Conservation (phyloP, 768 basidiomycete genomes). For the Chalciporus chontae region DNA sequence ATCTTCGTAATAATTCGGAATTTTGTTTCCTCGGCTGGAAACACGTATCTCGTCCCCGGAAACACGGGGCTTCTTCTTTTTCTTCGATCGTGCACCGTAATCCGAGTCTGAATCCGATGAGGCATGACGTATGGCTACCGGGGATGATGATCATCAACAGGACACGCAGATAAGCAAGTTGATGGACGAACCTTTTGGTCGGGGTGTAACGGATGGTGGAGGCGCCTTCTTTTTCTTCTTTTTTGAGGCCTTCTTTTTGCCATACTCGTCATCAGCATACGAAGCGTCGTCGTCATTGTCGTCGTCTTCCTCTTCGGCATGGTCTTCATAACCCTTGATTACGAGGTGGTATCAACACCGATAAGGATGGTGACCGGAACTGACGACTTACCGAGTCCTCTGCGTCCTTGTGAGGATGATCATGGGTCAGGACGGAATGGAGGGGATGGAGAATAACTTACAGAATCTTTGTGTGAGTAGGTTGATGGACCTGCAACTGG, state of each 20-base stretch:
- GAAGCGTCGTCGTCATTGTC: slow-evolving; percentile 70
- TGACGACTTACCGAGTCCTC: slow-evolving; percentile 31
- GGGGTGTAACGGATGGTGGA: slow-evolving; percentile 41
- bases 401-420: slow-evolving; percentile 17
- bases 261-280: slow-evolving; percentile 76
- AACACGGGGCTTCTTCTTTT: slow-evolving; percentile 65
- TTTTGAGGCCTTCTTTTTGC: slow-evolving; percentile 61
- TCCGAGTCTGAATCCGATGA: slow-evolving; percentile 83
- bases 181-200: slow-evolving; percentile 53
- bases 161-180: slow-evolving; percentile 5
- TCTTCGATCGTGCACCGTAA: slow-evolving; percentile 82
- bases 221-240: slow-evolving; percentile 59
- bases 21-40: slow-evolving; percentile 67
- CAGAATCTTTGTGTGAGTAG: slow-evolving; percentile 57
- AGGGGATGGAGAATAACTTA: slow-evolving; percentile 34
- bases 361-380: slow-evolving; percentile 9
- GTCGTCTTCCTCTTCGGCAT: slow-evolving; percentile 48
- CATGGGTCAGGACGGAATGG: background rate
- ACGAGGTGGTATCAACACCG: slow-evolving; percentile 34
- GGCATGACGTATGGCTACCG: slow-evolving; percentile 52
- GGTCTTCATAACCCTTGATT: slow-evolving; percentile 58
- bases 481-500: slow-evolving; percentile 38
- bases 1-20: slow-evolving; percentile 81
- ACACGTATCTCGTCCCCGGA: slow-evolving; percentile 74
- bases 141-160: slow-evolving; percentile 9